Evolutionary conservation across 768 basidiomycete species (phyloP).

Genomic region (Hericium coralloides): DNA sequence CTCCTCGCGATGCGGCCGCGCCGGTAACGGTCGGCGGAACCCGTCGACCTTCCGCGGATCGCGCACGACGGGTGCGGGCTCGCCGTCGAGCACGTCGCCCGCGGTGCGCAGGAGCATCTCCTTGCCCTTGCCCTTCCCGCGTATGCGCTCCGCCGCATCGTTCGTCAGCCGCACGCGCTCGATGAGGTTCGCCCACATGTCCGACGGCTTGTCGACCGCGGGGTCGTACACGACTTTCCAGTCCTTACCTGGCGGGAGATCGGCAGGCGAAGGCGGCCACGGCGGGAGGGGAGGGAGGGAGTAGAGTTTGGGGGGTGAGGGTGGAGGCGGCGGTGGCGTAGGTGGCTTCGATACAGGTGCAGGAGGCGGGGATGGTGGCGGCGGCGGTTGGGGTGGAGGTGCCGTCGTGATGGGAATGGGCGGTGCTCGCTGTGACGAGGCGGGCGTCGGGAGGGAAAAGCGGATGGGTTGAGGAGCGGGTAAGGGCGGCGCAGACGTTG

Average conservation of each 20-base stretch:
- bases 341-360: constrained; percentile 18
- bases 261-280: constrained; percentile 48
- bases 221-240: constrained; percentile 64
- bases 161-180: constrained; percentile 30
- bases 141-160: constrained; percentile 29
- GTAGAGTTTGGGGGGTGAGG: constrained; percentile 25
- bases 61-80: constrained; percentile 28
- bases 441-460: constrained; percentile 2
- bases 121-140: constrained; percentile 58
- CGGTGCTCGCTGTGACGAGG: constrained; percentile 10
- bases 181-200: constrained; percentile 30
- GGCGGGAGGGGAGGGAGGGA: constrained; percentile 36
- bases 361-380: constrained; percentile 20
- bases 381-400: constrained; percentile 17
- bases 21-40: constrained; percentile 18
- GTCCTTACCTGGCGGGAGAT: constrained; percentile 37
- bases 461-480: constrained; percentile 12
- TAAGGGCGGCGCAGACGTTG: too few relatives aligned
- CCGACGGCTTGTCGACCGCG: constrained; percentile 36
- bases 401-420: constrained; percentile 8
- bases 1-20: constrained; percentile 26
- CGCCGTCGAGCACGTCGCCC: constrained; percentile 44
- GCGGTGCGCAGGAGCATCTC: constrained; percentile 44
- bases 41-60: constrained; percentile 50
- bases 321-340: constrained; percentile 18